Base-by-base conservation (phyloP, 192 early-diverging fungal species). In the Entrophospora sp. region DNA sequence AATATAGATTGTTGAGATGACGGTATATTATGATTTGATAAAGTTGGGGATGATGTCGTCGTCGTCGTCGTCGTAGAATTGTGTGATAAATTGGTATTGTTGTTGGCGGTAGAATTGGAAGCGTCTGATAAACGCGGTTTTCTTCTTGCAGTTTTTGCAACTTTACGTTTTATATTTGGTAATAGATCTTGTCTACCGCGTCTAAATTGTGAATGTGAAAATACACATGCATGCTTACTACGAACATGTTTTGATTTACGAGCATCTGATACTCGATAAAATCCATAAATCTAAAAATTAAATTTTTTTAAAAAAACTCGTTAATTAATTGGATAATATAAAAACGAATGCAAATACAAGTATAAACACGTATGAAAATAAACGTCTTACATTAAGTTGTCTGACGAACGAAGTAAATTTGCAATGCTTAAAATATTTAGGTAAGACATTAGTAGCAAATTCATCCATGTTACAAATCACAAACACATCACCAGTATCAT, bases 381-480 rank as follows among this genome's bases (percentile, higher is more conserved):
- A 43, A 62, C 34, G 6, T 25, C 68, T 64, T 78, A 78, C 77
- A 73, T 78, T 78, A 31, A 78, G 38, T 60, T 78, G 77, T 30
- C 77, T 49, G 16, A 78, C 77, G 72, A 78, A 78, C 6, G 77
- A 78, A 31, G 77, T 71, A 64, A 78, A 78, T 66, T 78, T 78
- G 55, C 77, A 78, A 49, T 78, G 77, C 46, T 78, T 78, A 56
- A 78, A 78, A 28, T 68, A 61, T 61, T 69, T 66, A n/a, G 77
- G 77, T 27, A 78, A 46, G 4, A 78, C 73, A n/a, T 66, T 73
- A 44, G 68, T 68, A 22, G 77, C 72, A 30, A 78, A 78, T 62
- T 74, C 77, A 49, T 64, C 62, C 62, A 64, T 64, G 28, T 64
- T 64, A 25, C 62, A 64, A 40, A 64, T 64, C 32, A 64, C 62